phyloP scores from a whole-genome alignment of 2,329 filamentous ascomycete species.

The Colletotrichum sp. region DNA sequence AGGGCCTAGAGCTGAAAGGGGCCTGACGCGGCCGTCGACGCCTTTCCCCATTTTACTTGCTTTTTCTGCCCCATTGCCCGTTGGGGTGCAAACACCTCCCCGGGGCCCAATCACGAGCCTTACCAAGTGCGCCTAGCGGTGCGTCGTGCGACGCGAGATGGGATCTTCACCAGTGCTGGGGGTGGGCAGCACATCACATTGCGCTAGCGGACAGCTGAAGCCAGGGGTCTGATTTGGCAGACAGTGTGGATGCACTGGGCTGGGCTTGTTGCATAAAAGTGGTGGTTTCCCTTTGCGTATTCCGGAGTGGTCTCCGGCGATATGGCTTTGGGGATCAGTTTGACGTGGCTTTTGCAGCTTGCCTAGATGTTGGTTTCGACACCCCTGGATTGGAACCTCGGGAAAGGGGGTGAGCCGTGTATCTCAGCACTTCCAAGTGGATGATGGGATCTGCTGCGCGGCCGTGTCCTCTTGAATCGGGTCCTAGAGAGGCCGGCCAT shows the following conservation, averaged over 20 bases:
- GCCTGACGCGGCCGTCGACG: neutral
- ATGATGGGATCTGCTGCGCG: neutral
- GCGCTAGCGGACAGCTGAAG: neutral
- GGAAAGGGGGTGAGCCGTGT: neutral
- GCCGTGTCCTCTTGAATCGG: too few species aligned
- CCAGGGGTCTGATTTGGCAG: neutral
- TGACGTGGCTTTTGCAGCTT: neutral
- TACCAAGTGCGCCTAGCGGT: neutral
- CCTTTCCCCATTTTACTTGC: neutral
- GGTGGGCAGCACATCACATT: neutral
- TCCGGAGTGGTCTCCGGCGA: neutral
- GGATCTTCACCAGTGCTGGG: neutral
- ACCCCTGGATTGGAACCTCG: neutral
- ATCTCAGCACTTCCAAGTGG: neutral
- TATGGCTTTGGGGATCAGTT: rapidly evolving
- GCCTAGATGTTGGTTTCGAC: neutral
- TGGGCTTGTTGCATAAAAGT: neutral
- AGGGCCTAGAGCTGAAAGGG: neutral
- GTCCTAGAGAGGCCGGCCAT: too few species aligned
- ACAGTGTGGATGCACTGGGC: neutral
- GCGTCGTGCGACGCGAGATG: neutral
- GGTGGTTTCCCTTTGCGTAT: neutral
- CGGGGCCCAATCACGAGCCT: neutral
- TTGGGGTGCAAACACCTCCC: neutral
- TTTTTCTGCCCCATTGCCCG: neutral